phyloP scores from a whole-genome alignment of 495 filamentous ascomycete genomes.

The Xylaria scruposa region DNA sequence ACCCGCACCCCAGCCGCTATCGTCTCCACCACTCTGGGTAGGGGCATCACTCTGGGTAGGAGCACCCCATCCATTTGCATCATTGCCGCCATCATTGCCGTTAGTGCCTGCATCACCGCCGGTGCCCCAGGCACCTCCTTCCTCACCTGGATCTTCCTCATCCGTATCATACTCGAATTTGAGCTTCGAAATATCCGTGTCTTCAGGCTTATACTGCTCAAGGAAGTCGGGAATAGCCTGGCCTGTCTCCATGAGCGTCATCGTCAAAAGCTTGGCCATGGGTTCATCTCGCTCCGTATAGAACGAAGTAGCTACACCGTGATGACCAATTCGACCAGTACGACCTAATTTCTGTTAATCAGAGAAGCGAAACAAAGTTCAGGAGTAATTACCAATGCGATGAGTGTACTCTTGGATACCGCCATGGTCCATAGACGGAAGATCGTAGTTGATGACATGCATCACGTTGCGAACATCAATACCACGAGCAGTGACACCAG shows the following conservation, averaged over 20 bases:
- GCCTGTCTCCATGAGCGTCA: slow-evolving; percentile 77
- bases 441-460: slow-evolving; percentile 93
- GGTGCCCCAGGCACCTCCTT: slow-evolving; percentile 35
- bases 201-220: slow-evolving; percentile 62
- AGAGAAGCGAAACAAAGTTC: neutral
- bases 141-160: slow-evolving; percentile 52
- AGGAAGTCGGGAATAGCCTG: slow-evolving; percentile 87
- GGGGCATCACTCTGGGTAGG: neutral
- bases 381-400: slow-evolving; percentile 74
- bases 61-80: neutral
- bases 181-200: slow-evolving; percentile 50
- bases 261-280: slow-evolving; percentile 72
- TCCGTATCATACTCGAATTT: slow-evolving; percentile 70
- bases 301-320: slow-evolving; percentile 86
- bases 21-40: neutral
- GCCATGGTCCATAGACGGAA: slow-evolving; percentile 72
- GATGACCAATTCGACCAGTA: slow-evolving; percentile 91
- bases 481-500: slow-evolving; percentile 86
- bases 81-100: slow-evolving; percentile 9
- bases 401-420: slow-evolving; percentile 95
- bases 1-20: slow-evolving; percentile 6
- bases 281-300: slow-evolving; percentile 73
- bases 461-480: slow-evolving; percentile 85
- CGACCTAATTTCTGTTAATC: slow-evolving; percentile 66
- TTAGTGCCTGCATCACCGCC: slow-evolving; percentile 24